phyloP scores from a whole-genome alignment of 805 yeast genomes.

The Aciculoconidium aculeatum region DNA sequence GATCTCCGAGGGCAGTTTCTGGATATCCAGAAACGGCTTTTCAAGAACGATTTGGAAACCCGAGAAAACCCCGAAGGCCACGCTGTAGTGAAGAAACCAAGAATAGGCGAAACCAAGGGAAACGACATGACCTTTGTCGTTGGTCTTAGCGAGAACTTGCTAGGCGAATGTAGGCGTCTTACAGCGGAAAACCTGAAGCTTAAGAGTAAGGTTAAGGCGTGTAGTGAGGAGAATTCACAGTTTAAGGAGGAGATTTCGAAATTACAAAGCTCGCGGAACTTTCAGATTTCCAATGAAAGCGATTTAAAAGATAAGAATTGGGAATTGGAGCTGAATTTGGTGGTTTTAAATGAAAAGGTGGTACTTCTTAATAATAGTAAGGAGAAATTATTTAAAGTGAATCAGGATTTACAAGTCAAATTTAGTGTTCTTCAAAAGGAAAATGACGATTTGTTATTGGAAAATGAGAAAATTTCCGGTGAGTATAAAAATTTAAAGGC shows the following conservation, averaged over 20 bases:
- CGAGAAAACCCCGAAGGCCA: constrained; percentile 1
- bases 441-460: constrained; percentile 41
- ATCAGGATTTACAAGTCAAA: constrained; percentile 29
- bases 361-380: constrained; percentile 35
- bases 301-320: constrained; percentile 54
- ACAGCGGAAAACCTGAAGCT: constrained; percentile 55
- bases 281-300: constrained; percentile 39
- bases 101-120: constrained; percentile 39
- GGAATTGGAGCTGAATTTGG: constrained; percentile 55
- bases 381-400: constrained; percentile 26
- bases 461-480: constrained; percentile 35
- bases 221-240: constrained; percentile 38
- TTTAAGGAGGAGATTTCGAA: constrained; percentile 30
- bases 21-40: constrained; percentile 36
- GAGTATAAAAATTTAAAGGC: constrained; percentile 32
- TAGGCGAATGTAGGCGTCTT: constrained; percentile 64
- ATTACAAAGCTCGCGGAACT: constrained; percentile 27
- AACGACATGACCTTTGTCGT: constrained; percentile 69
- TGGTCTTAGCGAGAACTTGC: constrained; percentile 65
- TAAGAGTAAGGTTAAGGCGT: constrained; percentile 35
- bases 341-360: constrained; percentile 39
- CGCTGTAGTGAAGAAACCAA: constrained; percentile 15
- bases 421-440: constrained; percentile 34
- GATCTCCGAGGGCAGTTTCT: constrained; percentile 29
- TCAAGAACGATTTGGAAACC: constrained; percentile 6